phyloP scores from a whole-genome alignment of 805 yeast species.

The Candida vaughaniae region DNA sequence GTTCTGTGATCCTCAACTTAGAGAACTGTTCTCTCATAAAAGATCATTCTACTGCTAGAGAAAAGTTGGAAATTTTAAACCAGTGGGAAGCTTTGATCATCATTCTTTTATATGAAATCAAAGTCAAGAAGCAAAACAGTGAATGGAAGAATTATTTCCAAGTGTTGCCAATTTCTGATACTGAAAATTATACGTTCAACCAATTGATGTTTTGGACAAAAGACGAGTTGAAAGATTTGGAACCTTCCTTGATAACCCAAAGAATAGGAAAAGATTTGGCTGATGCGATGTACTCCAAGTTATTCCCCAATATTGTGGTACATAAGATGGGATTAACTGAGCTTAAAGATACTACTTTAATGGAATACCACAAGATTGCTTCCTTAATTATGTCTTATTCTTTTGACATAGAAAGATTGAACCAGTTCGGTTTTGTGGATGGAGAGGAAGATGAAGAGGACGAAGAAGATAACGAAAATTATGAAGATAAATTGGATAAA shows the following conservation, averaged over 20 bases:
- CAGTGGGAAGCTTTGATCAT: conserved; percentile 82
- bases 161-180: conserved; percentile 56
- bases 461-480: conserved; percentile 17
- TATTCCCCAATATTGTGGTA: conserved; percentile 39
- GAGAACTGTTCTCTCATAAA: conserved; percentile 49
- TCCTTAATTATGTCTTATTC: conserved; percentile 85
- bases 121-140: conserved; percentile 43
- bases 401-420: conserved; percentile 68
- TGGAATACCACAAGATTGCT: conserved; percentile 70
- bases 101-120: conserved; percentile 59
- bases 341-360: conserved; percentile 38
- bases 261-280: conserved; percentile 75
- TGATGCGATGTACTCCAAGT: conserved; percentile 51
- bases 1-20: conserved; percentile 55
- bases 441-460: conserved; percentile 26
- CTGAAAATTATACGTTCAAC: conserved; percentile 42
- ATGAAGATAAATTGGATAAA: conserved; percentile 10
- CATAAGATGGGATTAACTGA: conserved; percentile 29
- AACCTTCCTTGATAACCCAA: conserved; percentile 68
- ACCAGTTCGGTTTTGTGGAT: conserved; percentile 14
- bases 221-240: conserved; percentile 52
- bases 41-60: conserved; percentile 29
- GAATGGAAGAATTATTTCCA: conserved; percentile 71
- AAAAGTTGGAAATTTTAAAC: conserved; percentile 41
- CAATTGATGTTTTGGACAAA: conserved; percentile 80